Evolutionary conservation across 2,329 filamentous ascomycete genomes (phyloP).

Genomic region (Trichoderma oligosporum): DNA sequence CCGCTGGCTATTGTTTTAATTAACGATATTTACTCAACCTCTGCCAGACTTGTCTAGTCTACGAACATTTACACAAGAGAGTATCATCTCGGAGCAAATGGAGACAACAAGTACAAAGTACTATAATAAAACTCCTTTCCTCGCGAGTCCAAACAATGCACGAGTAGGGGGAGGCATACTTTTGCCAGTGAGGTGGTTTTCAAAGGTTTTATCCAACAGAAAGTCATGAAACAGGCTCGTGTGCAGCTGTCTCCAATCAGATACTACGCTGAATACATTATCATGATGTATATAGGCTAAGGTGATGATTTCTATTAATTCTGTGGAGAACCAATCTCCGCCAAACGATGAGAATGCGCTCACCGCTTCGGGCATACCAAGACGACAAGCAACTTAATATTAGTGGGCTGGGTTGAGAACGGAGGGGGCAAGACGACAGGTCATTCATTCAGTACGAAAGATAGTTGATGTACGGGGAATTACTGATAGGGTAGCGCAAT

Average conservation of each 20-base stretch:
- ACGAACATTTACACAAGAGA: not conserved
- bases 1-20: not conserved
- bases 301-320: not conserved
- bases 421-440: not conserved
- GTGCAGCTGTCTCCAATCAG: conserved; percentile 4
- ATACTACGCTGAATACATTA: conserved; percentile 7
- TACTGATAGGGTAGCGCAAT: conserved; percentile 1
- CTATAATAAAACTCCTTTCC: not conserved
- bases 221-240: conserved; percentile 4
- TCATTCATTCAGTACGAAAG: not conserved
- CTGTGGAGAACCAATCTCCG: conserved; percentile 15
- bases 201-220: conserved; percentile 2
- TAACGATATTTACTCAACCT: not conserved
- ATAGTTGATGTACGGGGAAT: conserved; percentile 3
- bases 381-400: conserved; percentile 1
- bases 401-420: not conserved
- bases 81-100: not conserved
- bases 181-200: not conserved
- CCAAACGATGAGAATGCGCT: not conserved
- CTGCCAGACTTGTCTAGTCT: not conserved
- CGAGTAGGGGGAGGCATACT: not conserved
- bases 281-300: conserved; percentile 8
- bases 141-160: not conserved
- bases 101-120: not conserved
- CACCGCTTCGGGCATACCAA: conserved; percentile 9